phyloP scores from a whole-genome alignment of 108 stramenopile species.

The Mediolabrus comicus region DNA sequence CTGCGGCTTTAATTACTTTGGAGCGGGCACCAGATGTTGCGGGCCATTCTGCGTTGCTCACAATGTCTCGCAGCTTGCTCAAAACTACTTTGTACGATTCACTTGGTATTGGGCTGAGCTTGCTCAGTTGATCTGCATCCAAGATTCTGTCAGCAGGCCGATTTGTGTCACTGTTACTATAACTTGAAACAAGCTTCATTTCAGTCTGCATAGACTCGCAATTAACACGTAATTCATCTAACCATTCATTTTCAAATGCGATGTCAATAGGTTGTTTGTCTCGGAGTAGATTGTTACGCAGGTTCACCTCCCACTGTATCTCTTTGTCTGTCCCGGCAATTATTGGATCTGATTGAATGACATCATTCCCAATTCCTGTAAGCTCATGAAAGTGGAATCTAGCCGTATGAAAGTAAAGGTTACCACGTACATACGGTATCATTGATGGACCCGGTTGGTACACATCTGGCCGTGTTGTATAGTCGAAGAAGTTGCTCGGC shows the following conservation, averaged over 20 bases:
- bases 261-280: neutral
- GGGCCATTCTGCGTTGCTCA: constrained; percentile 56
- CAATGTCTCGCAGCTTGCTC: constrained; percentile 44
- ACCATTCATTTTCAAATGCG: constrained; percentile 38
- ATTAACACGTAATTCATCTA: constrained; percentile 30
- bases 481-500: constrained; percentile 48
- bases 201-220: neutral
- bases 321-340: constrained; percentile 10
- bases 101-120: constrained; percentile 5
- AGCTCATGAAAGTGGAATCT: constrained; percentile 75
- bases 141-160: neutral
- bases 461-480: constrained; percentile 40
- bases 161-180: neutral
- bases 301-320: constrained; percentile 22
- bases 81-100: constrained; percentile 28
- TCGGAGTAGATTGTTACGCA: constrained; percentile 11
- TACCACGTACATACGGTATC: constrained; percentile 7
- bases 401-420: constrained; percentile 49
- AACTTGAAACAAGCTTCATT: neutral
- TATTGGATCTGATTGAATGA: neutral
- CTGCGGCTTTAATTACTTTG: constrained; percentile 46
- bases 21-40: constrained; percentile 66
- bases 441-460: constrained; percentile 50
- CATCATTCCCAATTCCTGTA: constrained; percentile 11
- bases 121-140: neutral